Percentiles rank a stretch among this genome's conserved stretches.
Evolutionary conservation across 2,329 filamentous ascomycete genomes (phyloP).

Genomic region (Fusarium sp.): DNA sequence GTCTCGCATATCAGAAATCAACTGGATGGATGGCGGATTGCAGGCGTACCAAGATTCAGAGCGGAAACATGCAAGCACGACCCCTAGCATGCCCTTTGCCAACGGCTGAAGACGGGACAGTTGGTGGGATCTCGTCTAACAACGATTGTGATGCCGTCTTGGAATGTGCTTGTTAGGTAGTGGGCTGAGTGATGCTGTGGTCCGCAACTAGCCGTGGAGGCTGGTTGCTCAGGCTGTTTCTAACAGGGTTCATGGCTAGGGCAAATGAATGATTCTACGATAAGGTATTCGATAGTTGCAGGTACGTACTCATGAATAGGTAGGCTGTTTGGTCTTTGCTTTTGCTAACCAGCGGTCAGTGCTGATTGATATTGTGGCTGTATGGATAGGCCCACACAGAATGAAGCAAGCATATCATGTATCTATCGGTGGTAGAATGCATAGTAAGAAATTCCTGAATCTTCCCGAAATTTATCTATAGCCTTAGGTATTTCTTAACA

Average conservation of each 20-base stretch:
- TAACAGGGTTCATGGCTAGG: background rate
- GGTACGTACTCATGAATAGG: background rate
- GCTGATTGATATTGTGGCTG: background rate
- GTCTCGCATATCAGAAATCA: conserved; percentile 12
- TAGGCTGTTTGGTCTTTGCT: background rate
- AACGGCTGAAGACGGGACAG: background rate
- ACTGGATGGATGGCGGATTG: conserved; percentile 5
- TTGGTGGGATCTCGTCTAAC: conserved; percentile 7
- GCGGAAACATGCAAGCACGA: background rate
- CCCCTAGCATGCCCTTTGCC: background rate
- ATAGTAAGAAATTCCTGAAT: too few relatives aligned
- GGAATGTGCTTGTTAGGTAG: background rate
- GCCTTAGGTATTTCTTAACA: too few relatives aligned
- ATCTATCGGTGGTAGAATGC: background rate
- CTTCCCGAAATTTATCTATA: too few relatives aligned
- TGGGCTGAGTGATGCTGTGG: background rate
- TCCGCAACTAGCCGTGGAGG: background rate
- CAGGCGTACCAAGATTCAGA: conserved; percentile 11
- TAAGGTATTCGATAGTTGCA: too few relatives aligned
- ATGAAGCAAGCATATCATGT: conserved; percentile 5
- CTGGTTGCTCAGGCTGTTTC: background rate
- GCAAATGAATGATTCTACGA: background rate
- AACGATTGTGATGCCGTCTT: background rate
- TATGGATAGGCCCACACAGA: background rate
- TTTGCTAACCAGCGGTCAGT: background rate